A percentile compares a stretch with the other conserved stretches of the same genome.
phyloP scores from a whole-genome alignment of 331 rosid species.

The Pyracantha coccinea region DNA sequence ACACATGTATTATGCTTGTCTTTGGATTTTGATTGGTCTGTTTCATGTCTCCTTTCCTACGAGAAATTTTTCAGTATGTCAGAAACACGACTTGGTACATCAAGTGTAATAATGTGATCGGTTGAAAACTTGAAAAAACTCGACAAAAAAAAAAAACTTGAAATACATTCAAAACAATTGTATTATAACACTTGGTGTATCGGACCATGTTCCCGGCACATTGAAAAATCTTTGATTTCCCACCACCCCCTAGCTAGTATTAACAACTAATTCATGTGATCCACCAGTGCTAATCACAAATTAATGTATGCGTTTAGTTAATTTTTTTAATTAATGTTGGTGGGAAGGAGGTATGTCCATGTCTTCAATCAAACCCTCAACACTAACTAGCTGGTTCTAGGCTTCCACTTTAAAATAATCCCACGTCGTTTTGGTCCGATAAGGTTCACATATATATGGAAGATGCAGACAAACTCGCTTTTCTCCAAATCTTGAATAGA shows the following conservation, averaged over 20 bases:
- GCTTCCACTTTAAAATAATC: conserved; percentile 9
- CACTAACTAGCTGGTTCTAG: background rate
- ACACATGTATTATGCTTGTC: conserved; percentile 36
- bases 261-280: conserved; percentile 13
- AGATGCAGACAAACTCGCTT: conserved; percentile 44
- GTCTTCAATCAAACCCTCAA: conserved; percentile 16
- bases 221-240: background rate
- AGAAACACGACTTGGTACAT: no score
- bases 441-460: conserved; percentile 1
- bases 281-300: background rate
- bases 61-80: no score
- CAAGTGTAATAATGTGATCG: no score
- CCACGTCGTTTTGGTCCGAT: conserved; percentile 24
- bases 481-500: conserved; percentile 25
- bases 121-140: no score
- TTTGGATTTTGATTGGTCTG: conserved; percentile 13
- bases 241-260: conserved; percentile 20
- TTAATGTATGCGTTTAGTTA: background rate
- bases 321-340: conserved; percentile 19
- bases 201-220: no score
- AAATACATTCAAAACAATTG: no score
- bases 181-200: no score
- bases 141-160: no score
- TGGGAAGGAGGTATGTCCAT: conserved; percentile 26
- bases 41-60: conserved; percentile 15